A percentile compares a stretch with the other conserved stretches of the same genome.
phyloP scores from a whole-genome alignment of 2,329 filamentous ascomycete species.

The Stromatinia cepivora region DNA sequence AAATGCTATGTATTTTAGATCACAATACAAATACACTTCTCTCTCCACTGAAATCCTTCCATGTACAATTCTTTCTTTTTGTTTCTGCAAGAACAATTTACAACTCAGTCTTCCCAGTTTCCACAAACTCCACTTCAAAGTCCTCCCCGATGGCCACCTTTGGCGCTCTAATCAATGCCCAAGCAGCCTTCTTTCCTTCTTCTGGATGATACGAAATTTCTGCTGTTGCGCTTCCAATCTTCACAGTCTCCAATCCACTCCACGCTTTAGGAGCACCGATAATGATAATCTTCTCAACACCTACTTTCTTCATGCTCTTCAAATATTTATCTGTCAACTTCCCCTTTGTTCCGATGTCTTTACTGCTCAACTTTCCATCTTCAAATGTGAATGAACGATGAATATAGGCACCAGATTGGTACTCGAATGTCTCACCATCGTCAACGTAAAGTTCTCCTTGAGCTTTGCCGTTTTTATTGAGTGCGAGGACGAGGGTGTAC shows the following conservation, averaged over 20 bases:
- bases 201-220: conserved; percentile 60
- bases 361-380: conserved; percentile 62
- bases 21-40: neutral
- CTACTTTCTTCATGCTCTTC: conserved; percentile 74
- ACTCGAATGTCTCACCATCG: conserved; percentile 91
- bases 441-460: conserved; percentile 86
- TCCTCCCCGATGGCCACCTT: conserved; percentile 60
- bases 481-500: conserved; percentile 82
- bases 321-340: conserved; percentile 71
- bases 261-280: conserved; percentile 76
- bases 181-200: conserved; percentile 56
- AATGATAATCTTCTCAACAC: conserved; percentile 80
- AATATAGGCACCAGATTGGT: conserved; percentile 81
- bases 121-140: conserved; percentile 51
- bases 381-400: conserved; percentile 75
- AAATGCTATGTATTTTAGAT: neutral
- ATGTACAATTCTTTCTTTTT: neutral
- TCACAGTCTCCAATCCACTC: conserved; percentile 63
- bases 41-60: too few relatives aligned
- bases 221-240: conserved; percentile 55
- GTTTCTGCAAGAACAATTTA: neutral
- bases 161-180: conserved; percentile 64
- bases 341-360: conserved; percentile 59
- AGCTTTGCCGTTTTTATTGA: conserved; percentile 68
- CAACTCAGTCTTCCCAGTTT: conserved; percentile 7